Percentiles rank a stretch among this genome's conserved stretches.
Evolutionary conservation across 164 flowering plant species (phyloP).

Genomic region (Vitis labrusca): DNA sequence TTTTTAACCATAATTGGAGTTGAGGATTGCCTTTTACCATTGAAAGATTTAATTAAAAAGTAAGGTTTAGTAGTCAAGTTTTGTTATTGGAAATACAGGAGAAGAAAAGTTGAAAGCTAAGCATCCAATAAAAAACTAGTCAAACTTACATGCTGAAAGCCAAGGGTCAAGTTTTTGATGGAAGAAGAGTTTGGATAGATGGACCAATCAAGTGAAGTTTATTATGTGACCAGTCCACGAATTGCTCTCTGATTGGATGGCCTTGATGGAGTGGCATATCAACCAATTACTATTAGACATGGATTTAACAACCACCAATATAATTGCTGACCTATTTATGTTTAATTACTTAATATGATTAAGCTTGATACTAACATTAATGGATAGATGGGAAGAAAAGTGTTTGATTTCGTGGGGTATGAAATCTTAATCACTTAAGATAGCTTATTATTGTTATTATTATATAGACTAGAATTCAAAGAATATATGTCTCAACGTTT

Average conservation of each 20-base stretch:
- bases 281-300: constrained; percentile 9
- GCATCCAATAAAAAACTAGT: no score
- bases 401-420: constrained; percentile 53
- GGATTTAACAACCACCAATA: constrained; percentile 21
- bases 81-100: no score
- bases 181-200: not conserved
- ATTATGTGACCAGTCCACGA: not conserved
- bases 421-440: constrained; percentile 55
- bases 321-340: not conserved
- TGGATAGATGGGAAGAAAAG: constrained; percentile 17
- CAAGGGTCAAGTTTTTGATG: no score
- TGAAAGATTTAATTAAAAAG: no score
- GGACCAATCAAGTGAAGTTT: not conserved
- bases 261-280: not conserved
- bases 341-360: constrained; percentile 19
- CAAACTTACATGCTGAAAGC: no score
- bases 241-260: not conserved
- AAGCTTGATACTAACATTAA: constrained; percentile 20
- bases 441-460: constrained; percentile 15
- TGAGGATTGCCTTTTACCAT: no score
- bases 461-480: not conserved
- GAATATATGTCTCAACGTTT: constrained; percentile 7
- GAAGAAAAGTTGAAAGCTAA: no score
- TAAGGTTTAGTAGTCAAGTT: no score
- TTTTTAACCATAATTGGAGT: no score